A percentile compares a stretch with the other conserved stretches of the same genome.
These are phyloP conservation scores for Stephania japonica DNA, from an alignment of 164 flowering plant genomes.

Conservation along the genomic window DNA sequence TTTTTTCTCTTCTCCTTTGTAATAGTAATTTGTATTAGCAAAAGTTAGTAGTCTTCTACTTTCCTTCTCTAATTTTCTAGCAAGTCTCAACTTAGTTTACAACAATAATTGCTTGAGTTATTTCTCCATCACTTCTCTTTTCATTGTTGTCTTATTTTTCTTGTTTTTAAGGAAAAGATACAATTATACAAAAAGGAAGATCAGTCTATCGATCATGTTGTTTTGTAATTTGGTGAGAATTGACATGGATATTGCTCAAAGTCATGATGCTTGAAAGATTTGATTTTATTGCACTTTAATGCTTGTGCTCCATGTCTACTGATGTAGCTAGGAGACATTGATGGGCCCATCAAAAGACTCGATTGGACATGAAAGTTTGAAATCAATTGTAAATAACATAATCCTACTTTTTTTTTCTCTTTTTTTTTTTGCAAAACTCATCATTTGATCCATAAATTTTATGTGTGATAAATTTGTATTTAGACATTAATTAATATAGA, in stretches of 20 bases:
- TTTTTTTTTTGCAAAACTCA: no score
- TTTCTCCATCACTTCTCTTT: not conserved
- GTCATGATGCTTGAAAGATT: not conserved
- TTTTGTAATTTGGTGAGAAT: not conserved
- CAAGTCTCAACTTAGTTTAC: no score
- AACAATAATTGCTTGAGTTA: not conserved
- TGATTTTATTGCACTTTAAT: not conserved
- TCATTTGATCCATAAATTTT: no score
- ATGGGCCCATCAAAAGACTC: not conserved
- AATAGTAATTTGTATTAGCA: no score
- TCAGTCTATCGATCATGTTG: not conserved
- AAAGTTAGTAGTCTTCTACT: no score
- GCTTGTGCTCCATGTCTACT: not conserved
- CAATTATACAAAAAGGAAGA: not conserved
- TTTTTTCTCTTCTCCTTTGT: no score
- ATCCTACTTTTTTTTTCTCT: no score
- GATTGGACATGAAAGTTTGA: not conserved
- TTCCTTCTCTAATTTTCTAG: no score
- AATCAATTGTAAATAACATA: not conserved
- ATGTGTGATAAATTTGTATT: no score
- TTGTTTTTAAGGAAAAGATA: not conserved
- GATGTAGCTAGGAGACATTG: not conserved
- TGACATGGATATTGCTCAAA: not conserved
- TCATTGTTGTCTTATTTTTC: no score
- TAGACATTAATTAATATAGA: no score